Conservation (phyloP, 202 grass and related monocot species). For the Eragrostis tef region DNA sequence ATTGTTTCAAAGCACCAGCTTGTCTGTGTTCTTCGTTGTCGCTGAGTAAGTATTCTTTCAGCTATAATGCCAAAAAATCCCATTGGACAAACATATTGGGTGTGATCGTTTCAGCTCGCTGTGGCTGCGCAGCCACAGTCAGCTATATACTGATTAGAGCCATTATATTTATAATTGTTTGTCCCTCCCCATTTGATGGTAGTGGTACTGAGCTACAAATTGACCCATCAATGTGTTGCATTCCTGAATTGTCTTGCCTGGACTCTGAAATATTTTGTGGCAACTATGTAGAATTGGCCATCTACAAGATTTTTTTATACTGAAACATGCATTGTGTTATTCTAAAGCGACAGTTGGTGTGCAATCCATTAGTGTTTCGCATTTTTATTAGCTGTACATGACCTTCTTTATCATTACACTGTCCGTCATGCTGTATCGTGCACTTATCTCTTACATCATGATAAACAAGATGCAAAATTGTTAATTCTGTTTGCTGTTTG, state of each 20-base stretch:
- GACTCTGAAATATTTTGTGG: conserved; percentile 8
- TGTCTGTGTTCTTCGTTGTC: conserved; percentile 69
- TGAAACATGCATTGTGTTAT: not conserved
- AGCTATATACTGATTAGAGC: too few relatives aligned
- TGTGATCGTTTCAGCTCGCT: too few relatives aligned
- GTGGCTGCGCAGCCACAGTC: too few relatives aligned
- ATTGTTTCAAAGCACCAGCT: conserved; percentile 67
- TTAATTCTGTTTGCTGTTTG: conserved; percentile 24
- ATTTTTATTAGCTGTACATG: not conserved
- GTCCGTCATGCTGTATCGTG: not conserved
- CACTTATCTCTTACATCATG: not conserved
- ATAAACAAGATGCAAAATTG: not conserved
- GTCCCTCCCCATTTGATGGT: conserved; percentile 23
- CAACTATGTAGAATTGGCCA: not conserved
- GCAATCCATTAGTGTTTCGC: not conserved
- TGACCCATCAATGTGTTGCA: conserved; percentile 2
- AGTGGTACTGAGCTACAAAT: conserved; percentile 6
- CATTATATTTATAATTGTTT: too few relatives aligned
- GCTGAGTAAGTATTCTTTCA: conserved; percentile 62
- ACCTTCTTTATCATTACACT: not conserved
- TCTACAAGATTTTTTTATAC: too few relatives aligned
- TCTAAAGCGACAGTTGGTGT: not conserved
- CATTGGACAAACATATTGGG: too few relatives aligned
- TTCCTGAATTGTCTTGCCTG: not conserved
- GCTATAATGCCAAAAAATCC: not conserved